Evolutionary conservation across 805 yeast species (phyloP), one percentile per base, ranked within the genome.

Genomic region (Ogataea trehalophila): DNA sequence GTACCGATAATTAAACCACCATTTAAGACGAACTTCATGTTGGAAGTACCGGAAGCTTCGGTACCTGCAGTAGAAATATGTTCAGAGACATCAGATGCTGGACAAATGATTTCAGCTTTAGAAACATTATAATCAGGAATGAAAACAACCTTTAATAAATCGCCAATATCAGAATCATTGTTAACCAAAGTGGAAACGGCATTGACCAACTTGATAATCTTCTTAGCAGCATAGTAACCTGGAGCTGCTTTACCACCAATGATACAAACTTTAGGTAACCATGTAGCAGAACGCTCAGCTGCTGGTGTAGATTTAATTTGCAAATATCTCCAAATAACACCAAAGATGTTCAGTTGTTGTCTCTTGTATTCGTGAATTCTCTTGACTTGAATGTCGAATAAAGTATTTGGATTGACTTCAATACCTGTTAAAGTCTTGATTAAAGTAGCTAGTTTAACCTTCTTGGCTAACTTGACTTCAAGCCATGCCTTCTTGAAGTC

Each of bases 241-340:
- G 97, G 97, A 11, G 97, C 97, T 50, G 95, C 86, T 70, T 91
- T 90, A 63, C 97, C 97, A 56, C 97, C 97, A 67, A 91, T 82
- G 51, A 90, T 78, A 39, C 82, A 77, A 47, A 87, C 94, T 62
- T 85, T 87, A 50, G 96, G 83, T 49, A 80, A 77, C 65, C 76
- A 81, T 60, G 79, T 77, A 52, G 66, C 59, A 40, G 74, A 72
- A 60, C 85, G 74, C 68, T 88, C 85, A 47, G 77, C 78, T 9
- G 76, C 71, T 34, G 87, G 68, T 54, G 87, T 72, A 41, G 77
- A 72, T 71, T 89, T 89, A 67, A 90, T 83, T 54, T 77, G 75
- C 52, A 91, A 69, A 66, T 91, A 90, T 59, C 97, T 76, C 73
- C 84, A 75, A 60, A 91, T 87, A 23, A 87, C 87, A 53, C 96